Conservation (phyloP, 139 green algal species). For the Chlorella ohadii region DNA sequence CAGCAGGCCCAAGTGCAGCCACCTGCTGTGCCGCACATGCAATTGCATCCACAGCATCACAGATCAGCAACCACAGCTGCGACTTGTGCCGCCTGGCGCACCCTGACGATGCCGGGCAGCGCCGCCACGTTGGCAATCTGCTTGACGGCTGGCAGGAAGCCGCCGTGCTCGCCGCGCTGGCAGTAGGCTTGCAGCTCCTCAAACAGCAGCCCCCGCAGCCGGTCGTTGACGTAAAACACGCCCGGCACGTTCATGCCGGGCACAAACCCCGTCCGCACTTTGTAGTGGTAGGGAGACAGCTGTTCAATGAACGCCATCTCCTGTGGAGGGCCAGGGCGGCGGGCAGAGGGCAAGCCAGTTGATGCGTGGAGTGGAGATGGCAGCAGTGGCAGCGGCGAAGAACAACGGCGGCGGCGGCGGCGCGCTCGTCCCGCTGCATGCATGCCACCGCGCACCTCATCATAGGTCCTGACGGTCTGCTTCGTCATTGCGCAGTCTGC, state of each 20-base stretch:
- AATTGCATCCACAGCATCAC: too few relatives aligned
- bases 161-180: constrained; percentile 59
- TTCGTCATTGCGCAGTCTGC: too few relatives aligned
- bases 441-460: too few relatives aligned
- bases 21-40: too few relatives aligned
- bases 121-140: constrained; percentile 92
- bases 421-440: neutral
- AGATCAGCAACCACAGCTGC: neutral
- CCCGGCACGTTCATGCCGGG: constrained; percentile 82
- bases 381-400: neutral
- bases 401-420: neutral
- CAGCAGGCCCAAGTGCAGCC: too few relatives aligned
- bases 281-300: constrained; percentile 76
- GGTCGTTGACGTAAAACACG: constrained; percentile 87
- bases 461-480: too few relatives aligned
- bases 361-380: neutral
- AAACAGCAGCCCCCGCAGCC: constrained; percentile 75
- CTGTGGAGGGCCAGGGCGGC: constrained; percentile 13
- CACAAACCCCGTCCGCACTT: constrained; percentile 87
- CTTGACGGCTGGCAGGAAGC: constrained; percentile 91
- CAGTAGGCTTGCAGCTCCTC: constrained; percentile 77
- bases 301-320: constrained; percentile 53
- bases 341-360: neutral
- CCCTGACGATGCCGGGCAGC: constrained; percentile 87
- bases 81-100: neutral